phyloP scores from a whole-genome alignment of 1,284 basidiomycete genomes.

The Cryptococcus sp. region DNA sequence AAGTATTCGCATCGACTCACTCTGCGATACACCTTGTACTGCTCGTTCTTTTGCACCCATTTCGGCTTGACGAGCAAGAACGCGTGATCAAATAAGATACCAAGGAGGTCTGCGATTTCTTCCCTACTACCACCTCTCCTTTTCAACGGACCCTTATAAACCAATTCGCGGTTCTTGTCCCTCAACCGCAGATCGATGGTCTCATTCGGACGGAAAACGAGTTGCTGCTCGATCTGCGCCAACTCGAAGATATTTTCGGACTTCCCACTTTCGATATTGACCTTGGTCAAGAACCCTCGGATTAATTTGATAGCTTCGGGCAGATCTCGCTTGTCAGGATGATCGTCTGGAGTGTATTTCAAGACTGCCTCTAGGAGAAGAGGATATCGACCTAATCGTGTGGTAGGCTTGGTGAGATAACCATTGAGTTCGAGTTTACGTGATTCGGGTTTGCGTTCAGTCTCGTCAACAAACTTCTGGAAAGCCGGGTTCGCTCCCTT shows the following conservation, averaged over 20 bases:
- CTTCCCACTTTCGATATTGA: conserved; percentile 89
- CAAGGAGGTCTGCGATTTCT: conserved; percentile 83
- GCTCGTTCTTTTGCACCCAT: conserved; percentile 82
- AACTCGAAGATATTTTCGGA: conserved; percentile 93
- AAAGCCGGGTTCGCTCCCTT: conserved; percentile 92
- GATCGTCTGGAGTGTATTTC: conserved; percentile 91
- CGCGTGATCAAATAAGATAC: conserved; percentile 97
- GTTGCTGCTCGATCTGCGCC: conserved; percentile 82
- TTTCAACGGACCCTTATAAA: conserved; percentile 92
- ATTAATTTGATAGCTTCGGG: conserved; percentile 79
- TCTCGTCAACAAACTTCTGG: conserved; percentile 90
- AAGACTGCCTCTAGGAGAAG: conserved; percentile 87
- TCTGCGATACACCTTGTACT: conserved; percentile 89
- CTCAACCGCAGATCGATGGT: conserved; percentile 81
- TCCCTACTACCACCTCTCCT: conserved; percentile 75
- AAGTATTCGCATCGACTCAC: conserved; percentile 58
- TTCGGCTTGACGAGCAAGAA: conserved; percentile 92
- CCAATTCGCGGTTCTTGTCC: conserved; percentile 85
- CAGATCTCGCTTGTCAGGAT: conserved; percentile 78
- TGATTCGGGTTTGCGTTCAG: conserved; percentile 90
- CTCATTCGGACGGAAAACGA: conserved; percentile 82
- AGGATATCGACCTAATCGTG: conserved; percentile 92
- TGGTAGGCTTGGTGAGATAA: conserved; percentile 97
- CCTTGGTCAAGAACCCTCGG: conserved; percentile 79
- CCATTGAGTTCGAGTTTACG: conserved; percentile 97